Base-by-base conservation (phyloP, 805 yeast genomes). In the Lipomyces spencermartinsiae region DNA sequence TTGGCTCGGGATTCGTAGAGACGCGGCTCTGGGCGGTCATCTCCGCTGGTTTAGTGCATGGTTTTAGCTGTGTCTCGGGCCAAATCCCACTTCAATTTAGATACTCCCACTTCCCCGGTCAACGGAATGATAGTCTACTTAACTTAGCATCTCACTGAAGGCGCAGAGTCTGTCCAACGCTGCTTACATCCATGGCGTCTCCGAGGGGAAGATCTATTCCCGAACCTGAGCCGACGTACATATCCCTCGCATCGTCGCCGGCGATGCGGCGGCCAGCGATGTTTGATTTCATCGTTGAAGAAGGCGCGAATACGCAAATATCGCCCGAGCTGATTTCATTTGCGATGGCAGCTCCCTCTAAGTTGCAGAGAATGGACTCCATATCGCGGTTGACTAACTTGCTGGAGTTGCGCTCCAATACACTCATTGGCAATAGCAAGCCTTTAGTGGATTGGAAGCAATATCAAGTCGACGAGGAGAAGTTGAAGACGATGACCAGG, bases 391-490 rank as follows among this genome's bases (percentile, higher is more conserved):
- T 72, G 58, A 71, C 69, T 58, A 79, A 78, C 58, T 76, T 84
- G 57, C 80, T 82, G 12, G 80, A 80, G 63, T 78, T 84, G 79
- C 79, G 89, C 62, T 74, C 76, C 51, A 78, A 74, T 34, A 35
- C 31, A 19, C 77, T 86, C 66, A 85, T 86, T 69, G 89, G 89
- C 7, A 70, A 75, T 31, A 73, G 79, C 12, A 73, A 74, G 55
- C 78, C 81, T n/a, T 69, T 84, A 35, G 69, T 69, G 16, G 78
- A 83, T 61, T 86, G 89, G 89, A 64, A 60, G 12, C 58, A 22
- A 57, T 65, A 8, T 65, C 70, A 61, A 64, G 68, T 53, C n/a
- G 71, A 67, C 10, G 33, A 29, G 6, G 80, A 77, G 0, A 71
- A 66, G 1, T 19, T 63, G 31, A 67, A 77, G 12, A 75, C 74